Percentiles rank a stretch among this genome's conserved stretches.
These are phyloP conservation scores for Lanzia echinophila DNA, from an alignment of 2,329 filamentous ascomycete genomes.

Conservation along the genomic window DNA sequence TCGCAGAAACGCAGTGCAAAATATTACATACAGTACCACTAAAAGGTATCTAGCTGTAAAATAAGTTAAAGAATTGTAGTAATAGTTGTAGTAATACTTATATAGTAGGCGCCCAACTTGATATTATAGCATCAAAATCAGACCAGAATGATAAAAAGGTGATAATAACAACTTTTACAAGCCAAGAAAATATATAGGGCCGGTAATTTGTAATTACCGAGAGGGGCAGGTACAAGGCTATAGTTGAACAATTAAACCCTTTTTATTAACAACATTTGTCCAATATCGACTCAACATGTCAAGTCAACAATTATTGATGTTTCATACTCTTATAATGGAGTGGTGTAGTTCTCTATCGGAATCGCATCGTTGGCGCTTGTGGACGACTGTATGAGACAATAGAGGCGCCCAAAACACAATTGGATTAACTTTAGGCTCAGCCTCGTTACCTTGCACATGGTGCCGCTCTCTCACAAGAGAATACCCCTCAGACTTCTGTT, in stretches of 20 bases:
- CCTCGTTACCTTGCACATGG: neutral
- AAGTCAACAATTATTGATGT: neutral
- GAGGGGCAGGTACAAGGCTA: neutral
- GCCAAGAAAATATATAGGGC: neutral
- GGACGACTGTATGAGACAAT: neutral
- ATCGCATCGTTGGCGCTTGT: neutral
- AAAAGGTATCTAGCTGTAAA: too few species aligned
- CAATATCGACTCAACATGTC: neutral
- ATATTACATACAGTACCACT: too few species aligned
- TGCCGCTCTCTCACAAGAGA: neutral
- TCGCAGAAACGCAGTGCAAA: neutral
- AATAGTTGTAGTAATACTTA: too few species aligned
- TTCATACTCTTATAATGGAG: neutral
- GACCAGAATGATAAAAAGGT: too few species aligned
- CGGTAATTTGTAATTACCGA: neutral
- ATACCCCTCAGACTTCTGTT: neutral
- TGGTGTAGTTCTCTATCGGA: neutral
- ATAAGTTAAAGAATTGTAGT: too few species aligned
- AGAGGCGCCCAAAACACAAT: neutral
- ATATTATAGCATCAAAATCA: too few species aligned
- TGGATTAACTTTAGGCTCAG: neutral
- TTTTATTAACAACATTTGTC: neutral
- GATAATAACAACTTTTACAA: neutral
- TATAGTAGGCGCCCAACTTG: too few species aligned
- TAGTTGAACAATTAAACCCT: neutral